A percentile compares a stretch with the other conserved stretches of the same genome.
Evolutionary conservation across 371 early-diverging fungal species (phyloP).

Genomic region (Apophysomyces trapeziformis): DNA sequence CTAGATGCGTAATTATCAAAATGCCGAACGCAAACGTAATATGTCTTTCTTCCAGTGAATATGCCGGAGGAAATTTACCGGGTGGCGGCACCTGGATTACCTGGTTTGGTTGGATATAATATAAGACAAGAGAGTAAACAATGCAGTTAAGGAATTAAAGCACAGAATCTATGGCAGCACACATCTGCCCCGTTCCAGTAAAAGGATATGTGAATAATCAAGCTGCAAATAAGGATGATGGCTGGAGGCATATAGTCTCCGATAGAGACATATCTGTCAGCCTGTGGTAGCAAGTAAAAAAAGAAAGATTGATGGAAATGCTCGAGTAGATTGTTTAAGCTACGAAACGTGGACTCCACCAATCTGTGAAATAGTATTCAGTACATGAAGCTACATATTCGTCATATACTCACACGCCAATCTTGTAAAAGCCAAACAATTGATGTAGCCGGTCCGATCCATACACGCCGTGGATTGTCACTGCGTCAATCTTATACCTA

Average conservation of each 20-base stretch:
- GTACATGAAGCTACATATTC: background rate
- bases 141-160: too few species aligned
- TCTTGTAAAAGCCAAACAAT: slow-evolving; percentile 56
- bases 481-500: slow-evolving; percentile 85
- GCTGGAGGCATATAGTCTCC: slow-evolving; percentile 89
- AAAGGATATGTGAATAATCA: slow-evolving; percentile 67
- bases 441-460: slow-evolving; percentile 41
- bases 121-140: slow-evolving; percentile 42
- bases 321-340: slow-evolving; percentile 92
- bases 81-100: slow-evolving; percentile 17
- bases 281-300: slow-evolving; percentile 88
- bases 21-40: slow-evolving; percentile 41
- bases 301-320: slow-evolving; percentile 96
- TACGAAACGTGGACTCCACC: slow-evolving; percentile 84
- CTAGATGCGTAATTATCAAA: slow-evolving; percentile 35
- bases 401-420: slow-evolving; percentile 62
- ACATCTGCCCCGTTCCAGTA: background rate
- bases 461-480: slow-evolving; percentile 71
- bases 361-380: slow-evolving; percentile 48
- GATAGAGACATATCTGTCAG: slow-evolving; percentile 82
- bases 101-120: slow-evolving; percentile 39
- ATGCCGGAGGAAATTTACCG: slow-evolving; percentile 28
- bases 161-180: too few species aligned
- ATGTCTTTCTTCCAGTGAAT: slow-evolving; percentile 33
- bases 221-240: slow-evolving; percentile 67